Conservation (phyloP, 2,329 filamentous ascomycete genomes). For the Beauveria sp. region DNA sequence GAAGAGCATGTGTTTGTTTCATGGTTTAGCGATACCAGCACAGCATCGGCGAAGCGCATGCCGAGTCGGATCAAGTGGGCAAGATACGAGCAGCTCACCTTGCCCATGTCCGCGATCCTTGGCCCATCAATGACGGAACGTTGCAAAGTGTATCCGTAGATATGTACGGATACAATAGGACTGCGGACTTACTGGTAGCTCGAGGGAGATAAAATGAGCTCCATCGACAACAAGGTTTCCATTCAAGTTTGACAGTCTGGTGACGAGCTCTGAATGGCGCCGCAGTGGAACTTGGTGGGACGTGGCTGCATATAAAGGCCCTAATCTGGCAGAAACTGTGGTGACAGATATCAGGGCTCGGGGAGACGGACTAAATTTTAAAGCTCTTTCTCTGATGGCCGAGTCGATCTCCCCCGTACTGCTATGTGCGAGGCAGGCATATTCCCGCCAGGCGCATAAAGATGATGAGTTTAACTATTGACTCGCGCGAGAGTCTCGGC, state of each 20-base stretch:
- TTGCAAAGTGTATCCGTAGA: background rate
- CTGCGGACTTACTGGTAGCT: background rate
- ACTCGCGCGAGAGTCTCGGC: background rate
- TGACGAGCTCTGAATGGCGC: background rate
- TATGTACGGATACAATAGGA: background rate
- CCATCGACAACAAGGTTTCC: background rate
- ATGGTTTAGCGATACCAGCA: too few species aligned
- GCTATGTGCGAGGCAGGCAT: background rate
- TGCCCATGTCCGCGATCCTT: background rate
- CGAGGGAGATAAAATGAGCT: background rate
- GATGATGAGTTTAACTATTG: background rate
- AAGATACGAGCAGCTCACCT: background rate
- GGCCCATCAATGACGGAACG: background rate
- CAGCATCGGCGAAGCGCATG: too few species aligned
- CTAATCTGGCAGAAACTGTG: conserved; percentile 7
- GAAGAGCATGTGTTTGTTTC: background rate
- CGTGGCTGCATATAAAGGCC: background rate
- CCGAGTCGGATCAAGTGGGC: background rate
- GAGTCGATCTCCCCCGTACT: background rate
- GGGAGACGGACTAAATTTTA: background rate
- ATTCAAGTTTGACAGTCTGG: background rate
- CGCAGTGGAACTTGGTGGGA: conserved; percentile 4
- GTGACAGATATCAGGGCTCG: background rate
- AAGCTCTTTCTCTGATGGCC: background rate
- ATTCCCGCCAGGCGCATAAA: background rate